These are phyloP conservation scores for Boletus insuetus DNA, from an alignment of 768 basidiomycete species.

Conservation along the genomic window DNA sequence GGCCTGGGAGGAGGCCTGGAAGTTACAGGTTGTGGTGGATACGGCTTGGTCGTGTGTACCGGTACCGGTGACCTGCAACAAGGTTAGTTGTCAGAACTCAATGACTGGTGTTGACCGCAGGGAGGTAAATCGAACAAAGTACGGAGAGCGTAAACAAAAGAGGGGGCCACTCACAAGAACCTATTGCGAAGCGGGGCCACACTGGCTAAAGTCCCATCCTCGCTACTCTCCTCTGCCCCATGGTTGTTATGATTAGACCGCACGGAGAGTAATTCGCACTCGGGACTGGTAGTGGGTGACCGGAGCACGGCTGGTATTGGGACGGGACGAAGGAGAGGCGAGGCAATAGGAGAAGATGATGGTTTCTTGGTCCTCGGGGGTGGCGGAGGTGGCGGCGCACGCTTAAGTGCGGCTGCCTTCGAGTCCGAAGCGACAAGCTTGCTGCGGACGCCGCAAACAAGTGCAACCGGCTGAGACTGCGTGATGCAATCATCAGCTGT, in stretches of 20 bases:
- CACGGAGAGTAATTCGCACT: conserved; percentile 6
- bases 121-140: background rate
- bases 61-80: conserved; percentile 9
- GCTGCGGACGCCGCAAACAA: conserved; percentile 38
- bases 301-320: conserved; percentile 35
- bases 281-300: conserved; percentile 21
- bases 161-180: conserved; percentile 45
- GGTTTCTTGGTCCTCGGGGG: conserved; percentile 34
- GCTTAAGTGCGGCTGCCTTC: conserved; percentile 38
- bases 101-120: background rate
- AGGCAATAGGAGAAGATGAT: conserved; percentile 39
- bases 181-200: conserved; percentile 44
- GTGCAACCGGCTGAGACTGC: conserved; percentile 22
- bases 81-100: background rate
- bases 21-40: conserved; percentile 17
- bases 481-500: conserved; percentile 13
- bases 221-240: conserved; percentile 10
- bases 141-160: background rate
- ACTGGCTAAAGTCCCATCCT: conserved; percentile 17
- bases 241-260: background rate
- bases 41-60: conserved; percentile 3
- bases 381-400: conserved; percentile 62
- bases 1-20: conserved; percentile 16
- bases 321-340: conserved; percentile 54
- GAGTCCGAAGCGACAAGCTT: conserved; percentile 57